phyloP scores from a whole-genome alignment of 2,329 filamentous ascomycete species.

The Trichoderma hamatum region DNA sequence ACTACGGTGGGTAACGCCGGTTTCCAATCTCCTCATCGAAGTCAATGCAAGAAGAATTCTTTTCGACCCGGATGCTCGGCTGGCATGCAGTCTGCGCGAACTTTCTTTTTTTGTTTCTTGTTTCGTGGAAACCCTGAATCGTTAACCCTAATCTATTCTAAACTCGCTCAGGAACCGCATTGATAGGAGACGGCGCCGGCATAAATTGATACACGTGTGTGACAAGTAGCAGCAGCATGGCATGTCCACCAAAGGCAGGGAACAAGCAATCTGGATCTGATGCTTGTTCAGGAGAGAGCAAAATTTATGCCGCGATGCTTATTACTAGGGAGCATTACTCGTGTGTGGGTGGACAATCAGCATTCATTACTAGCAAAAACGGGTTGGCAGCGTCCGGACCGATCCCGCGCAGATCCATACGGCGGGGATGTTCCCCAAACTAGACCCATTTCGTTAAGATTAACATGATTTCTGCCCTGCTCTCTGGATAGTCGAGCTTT shows the following conservation, averaged over 20 bases:
- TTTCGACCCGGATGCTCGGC: background rate
- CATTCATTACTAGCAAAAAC: background rate
- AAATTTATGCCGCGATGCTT: conserved; percentile 11
- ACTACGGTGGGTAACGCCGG: background rate
- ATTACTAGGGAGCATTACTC: conserved; percentile 8
- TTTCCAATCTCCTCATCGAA: background rate
- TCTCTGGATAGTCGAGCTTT: background rate
- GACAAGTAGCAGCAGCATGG: background rate
- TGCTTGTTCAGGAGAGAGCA: conserved; percentile 19
- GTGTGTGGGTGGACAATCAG: background rate
- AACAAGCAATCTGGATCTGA: background rate
- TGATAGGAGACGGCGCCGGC: background rate
- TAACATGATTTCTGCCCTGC: background rate
- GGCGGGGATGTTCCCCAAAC: conserved; percentile 13
- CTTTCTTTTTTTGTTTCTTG: background rate
- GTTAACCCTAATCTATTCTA: background rate
- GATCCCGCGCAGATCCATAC: conserved; percentile 27
- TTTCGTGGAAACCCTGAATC: background rate
- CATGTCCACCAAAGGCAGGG: background rate
- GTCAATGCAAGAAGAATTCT: background rate
- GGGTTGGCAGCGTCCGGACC: conserved; percentile 17
- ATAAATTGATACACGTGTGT: background rate
- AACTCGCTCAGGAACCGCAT: background rate
- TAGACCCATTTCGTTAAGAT: background rate
- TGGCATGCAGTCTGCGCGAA: background rate